Base-by-base conservation (phyloP, 1,284 basidiomycete species). In the Hypsizygus ulmarius region DNA sequence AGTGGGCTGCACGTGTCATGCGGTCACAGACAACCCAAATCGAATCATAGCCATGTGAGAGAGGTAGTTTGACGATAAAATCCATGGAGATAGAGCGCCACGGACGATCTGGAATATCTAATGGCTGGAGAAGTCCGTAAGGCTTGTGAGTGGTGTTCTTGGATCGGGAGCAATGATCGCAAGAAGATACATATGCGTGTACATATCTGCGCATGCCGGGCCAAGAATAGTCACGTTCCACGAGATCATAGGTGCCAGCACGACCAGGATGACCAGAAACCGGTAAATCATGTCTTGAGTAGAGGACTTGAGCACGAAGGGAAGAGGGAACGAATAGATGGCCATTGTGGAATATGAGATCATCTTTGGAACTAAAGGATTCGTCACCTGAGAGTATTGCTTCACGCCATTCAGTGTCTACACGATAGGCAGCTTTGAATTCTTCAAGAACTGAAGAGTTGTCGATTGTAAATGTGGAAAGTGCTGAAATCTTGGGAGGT, bases 1-100 rank as follows among this genome's bases (percentile, higher is more conserved):
- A 71, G 38, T 66, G 55, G 0, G 64, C 60, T 38, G 53, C 50
- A 43, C 71, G 66, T 14, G 70, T 66, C 12, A 73, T 51, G 0
- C 67, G 52, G 54, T 71, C 63, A 10, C 70, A 64, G 1, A 74
- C 50, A 2, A 76, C 27, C 70, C 3, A 56, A 39, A 76, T 70
- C 1, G 67, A 49, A 47, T 72, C 59, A 49, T 55, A 70, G 0
- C 63, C 63, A 2, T 62, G 41, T 0, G 67, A 71, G 2, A 29
- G 10, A 0, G 72, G 74, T 0, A 77, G 59, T 34, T 67, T 57
- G 7, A 61, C 62, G 39, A 78, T 73, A 49, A 69, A 64, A 50
- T 77, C 43, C 34, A 45, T 38, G 9, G 34, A 38, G 18, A 37
- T 45, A 29, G 43, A 37, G 3, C 19, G 14, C 74, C 66, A 75